A percentile compares a stretch with the other conserved stretches of the same genome.
phyloP scores from a whole-genome alignment of 2,329 filamentous ascomycete species.

The Sporothrix globosa region DNA sequence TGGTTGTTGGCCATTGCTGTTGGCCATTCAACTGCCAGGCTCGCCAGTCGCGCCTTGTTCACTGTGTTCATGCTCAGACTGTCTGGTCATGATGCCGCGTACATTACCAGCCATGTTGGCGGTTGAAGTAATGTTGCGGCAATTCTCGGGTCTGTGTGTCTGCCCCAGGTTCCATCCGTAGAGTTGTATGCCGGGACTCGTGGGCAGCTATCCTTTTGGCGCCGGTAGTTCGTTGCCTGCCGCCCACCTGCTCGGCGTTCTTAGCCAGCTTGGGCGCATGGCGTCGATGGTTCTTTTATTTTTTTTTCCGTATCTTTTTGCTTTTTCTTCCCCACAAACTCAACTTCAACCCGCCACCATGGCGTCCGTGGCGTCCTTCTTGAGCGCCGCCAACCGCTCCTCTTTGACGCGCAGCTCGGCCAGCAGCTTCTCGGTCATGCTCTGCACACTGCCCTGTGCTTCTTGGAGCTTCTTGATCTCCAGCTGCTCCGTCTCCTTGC shows the following conservation, averaged over 20 bases:
- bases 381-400: constrained; percentile 61
- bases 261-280: background rate
- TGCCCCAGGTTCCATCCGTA: too few relatives aligned
- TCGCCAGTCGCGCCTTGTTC: background rate
- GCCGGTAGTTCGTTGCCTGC: too few relatives aligned
- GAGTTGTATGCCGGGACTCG: too few relatives aligned
- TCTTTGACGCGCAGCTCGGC: constrained; percentile 68
- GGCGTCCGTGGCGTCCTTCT: constrained; percentile 50
- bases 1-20: too few relatives aligned
- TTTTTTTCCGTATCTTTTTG: background rate
- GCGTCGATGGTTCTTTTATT: background rate
- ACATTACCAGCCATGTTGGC: background rate
- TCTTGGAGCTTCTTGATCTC: constrained; percentile 65
- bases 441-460: constrained; percentile 65
- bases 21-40: background rate
- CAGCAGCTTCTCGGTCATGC: constrained; percentile 62
- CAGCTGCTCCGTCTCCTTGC: constrained; percentile 67
- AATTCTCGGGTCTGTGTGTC: too few relatives aligned
- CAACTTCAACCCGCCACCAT: constrained; percentile 33
- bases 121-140: too few relatives aligned
- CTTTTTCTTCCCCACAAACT: background rate
- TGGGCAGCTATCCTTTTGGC: too few relatives aligned
- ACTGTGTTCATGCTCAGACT: background rate
- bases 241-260: too few relatives aligned
- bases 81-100: background rate